Conservation (phyloP, 2,329 filamentous ascomycete species). For the Botrytis elliptica region DNA sequence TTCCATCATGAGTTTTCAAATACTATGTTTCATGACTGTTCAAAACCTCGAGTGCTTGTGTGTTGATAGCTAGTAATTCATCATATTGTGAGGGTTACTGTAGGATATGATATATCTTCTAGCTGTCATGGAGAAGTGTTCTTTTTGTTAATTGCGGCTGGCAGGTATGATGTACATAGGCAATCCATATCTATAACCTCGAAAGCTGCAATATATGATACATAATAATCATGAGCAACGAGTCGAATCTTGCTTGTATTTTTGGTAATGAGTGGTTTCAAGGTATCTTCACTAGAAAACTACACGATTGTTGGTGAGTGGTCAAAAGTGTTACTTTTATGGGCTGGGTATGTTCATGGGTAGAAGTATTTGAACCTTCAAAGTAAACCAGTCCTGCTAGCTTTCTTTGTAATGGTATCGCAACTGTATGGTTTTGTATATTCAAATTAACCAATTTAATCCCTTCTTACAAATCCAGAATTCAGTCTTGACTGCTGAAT, state of each 20-base stretch:
- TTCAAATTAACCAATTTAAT: neutral
- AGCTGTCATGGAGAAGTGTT: neutral
- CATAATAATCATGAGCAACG: too few relatives aligned
- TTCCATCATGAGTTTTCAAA: neutral
- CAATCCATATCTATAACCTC: neutral
- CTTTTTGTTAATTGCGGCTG: neutral
- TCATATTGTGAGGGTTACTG: neutral
- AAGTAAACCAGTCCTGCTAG: neutral
- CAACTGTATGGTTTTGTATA: neutral
- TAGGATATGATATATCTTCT: too few relatives aligned
- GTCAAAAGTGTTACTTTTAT: neutral
- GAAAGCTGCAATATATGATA: too few relatives aligned
- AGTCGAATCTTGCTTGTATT: neutral
- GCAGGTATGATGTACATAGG: accelerated
- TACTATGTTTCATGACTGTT: neutral
- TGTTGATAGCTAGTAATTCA: neutral
- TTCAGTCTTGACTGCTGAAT: neutral
- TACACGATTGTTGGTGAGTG: neutral
- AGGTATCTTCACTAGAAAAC: neutral
- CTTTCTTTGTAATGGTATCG: neutral
- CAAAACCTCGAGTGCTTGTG: neutral
- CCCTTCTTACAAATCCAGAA: neutral
- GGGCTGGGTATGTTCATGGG: too few relatives aligned
- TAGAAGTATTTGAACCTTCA: neutral
- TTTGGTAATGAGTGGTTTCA: neutral